Evolutionary conservation across 495 filamentous ascomycete genomes (phyloP), one percentile per base, ranked within the genome.

Genomic region (Aspergillus bertholletiae): DNA sequence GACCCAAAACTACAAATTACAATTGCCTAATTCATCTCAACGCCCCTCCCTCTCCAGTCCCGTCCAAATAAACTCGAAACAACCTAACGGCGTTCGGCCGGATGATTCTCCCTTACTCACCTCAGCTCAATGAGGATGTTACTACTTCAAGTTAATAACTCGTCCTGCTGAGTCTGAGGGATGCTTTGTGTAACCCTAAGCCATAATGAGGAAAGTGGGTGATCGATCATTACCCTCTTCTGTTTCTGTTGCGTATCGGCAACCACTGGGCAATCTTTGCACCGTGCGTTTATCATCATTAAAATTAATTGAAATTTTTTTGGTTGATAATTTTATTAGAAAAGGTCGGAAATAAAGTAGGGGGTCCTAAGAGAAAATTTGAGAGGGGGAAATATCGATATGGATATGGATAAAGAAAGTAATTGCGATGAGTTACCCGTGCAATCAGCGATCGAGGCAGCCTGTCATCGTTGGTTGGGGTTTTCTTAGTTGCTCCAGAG

Each of bases 21-120:
- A 21, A 40, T 34, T 51, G 23, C 15, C 47, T 43, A 37, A 53
- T 15, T 15, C 13, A 37, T 37, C 13, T 56, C 46, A 39, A 24
- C 24, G 60, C 52, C 52, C 57, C 55, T n/a, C 57, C 51, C 54
- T 57, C 58, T 59, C 64, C 55, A 53, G 51, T 54, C 56, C 60
- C 64, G 49, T 67, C 54, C 54, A 66, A 70, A 72, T 73, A 69
- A 75, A 77, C 71, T 69, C 71, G 72, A 77, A 75, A 77, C 74
- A 74, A 54, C 58, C 74, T 72, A 75, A 74, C 68, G 69, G 68
- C 53, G 63, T 57, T 62, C 59, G 52, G 56, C 59, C 60, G 40
- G 49, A 50, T 54, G 50, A 56, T 56, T 59, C 26, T 55, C 48
- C 45, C 39, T 32, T 46, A 23, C 48, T 30, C 39, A 22, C 26